Evolutionary conservation across 2,329 filamentous ascomycete genomes (phyloP).

Genomic region (Ceratocystis papillata): DNA sequence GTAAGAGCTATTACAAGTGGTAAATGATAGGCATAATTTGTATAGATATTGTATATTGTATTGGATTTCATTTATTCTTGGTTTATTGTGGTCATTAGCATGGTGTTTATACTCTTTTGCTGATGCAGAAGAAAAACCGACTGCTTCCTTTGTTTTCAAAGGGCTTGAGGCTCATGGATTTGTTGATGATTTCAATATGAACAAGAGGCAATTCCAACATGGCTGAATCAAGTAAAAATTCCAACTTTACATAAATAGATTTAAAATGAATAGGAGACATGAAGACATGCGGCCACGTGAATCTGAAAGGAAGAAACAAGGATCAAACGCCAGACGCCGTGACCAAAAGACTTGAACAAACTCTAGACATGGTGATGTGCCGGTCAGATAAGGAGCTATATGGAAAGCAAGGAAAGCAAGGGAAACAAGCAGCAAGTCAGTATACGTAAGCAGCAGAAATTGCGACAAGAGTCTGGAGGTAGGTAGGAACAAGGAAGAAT

Average conservation of each 20-base stretch:
- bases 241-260: not conserved
- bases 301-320: not conserved
- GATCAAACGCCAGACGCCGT: not conserved
- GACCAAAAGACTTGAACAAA: not conserved
- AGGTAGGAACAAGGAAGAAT: not conserved
- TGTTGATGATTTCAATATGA: no score
- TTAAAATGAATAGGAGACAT: not conserved
- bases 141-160: not conserved
- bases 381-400: no score
- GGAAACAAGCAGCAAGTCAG: not conserved
- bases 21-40: not conserved
- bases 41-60: conserved; percentile 19
- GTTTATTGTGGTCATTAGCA: not conserved
- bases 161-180: no score
- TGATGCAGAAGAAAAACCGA: not conserved
- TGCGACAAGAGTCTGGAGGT: not conserved
- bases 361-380: no score
- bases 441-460: not conserved
- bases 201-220: no score
- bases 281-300: not conserved
- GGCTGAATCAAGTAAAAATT: no score
- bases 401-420: not conserved
- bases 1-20: not conserved
- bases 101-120: not conserved
- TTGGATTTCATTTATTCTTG: conserved; percentile 5